Base-by-base conservation (phyloP, 75 land plant genomes). In the Larix kaempferi region DNA sequence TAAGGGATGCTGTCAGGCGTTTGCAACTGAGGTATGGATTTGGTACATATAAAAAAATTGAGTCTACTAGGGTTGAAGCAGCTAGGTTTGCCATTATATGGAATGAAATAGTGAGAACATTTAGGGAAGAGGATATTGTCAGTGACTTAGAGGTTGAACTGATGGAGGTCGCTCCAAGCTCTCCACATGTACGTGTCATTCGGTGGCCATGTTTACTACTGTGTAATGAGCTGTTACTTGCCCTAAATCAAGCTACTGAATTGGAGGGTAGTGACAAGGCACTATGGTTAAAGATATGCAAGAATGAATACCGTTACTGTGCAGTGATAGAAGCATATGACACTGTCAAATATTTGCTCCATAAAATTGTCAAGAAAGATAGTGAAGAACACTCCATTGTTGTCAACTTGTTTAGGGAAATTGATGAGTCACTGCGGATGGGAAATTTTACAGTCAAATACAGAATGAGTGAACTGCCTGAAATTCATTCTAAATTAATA, bases 141-240 rank as follows among this genome's bases (percentile, higher is more conserved):
- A 85, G 77, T 67, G 84, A 84, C 83, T 56, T 27, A 19, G 85
- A 86, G 86, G 77, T 84, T 39, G 82, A 84, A 79, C 78, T 86
- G 21, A 74, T 86, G 66, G 80, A 80, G 73, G 64, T 84, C 21
- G 83, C 88, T 59, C 52, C 79, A 60, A 71, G 57, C 59, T 41
- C 82, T 33, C 80, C 83, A 83, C 74, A 67, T 39, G 37, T 84
- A 49, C 26, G 35, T 65, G 86, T 86, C 16, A 75, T 84, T 26
- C 86, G 85, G 65, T 86, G 88, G 88, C 88, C 88, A 33, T 75
- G 87, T 39, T 59, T 80, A 35, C 71, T 86, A 63, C 74, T 84
- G 39, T 63, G 83, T 41, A 86, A 86, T 77, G 76, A 84, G 75
- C 79, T 86, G 33, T 77, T 86, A 25, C 67, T 84, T 60, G 88